Evolutionary conservation across 441 rosid species (phyloP).

Genomic region (Metrosideros polymorpha): DNA sequence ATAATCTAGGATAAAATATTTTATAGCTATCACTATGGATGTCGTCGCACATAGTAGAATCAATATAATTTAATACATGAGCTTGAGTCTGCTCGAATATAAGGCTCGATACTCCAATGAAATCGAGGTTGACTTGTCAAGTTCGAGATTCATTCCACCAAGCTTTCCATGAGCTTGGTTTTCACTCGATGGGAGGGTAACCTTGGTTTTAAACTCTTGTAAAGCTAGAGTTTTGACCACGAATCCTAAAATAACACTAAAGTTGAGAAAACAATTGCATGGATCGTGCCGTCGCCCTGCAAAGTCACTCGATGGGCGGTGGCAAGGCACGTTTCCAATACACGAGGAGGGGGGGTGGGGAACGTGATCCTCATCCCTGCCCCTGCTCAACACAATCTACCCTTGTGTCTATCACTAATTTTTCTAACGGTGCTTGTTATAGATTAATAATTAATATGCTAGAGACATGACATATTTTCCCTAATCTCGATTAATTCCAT

Average conservation of each 20-base stretch:
- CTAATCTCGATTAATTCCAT: neutral
- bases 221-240: rapidly evolving
- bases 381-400: no score
- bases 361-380: no score
- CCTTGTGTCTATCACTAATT: neutral
- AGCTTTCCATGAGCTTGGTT: neutral
- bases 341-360: no score
- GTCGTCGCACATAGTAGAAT: neutral
- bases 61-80: neutral
- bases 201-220: neutral
- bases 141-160: neutral
- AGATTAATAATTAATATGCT: neutral
- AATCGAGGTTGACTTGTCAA: neutral
- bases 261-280: neutral
- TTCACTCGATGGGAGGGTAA: neutral
- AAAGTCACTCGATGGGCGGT: no score
- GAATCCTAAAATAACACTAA: no score
- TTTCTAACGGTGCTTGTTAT: neutral
- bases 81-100: neutral
- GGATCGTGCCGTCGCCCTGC: rapidly evolving
- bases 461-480: neutral
- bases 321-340: no score
- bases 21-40: no score
- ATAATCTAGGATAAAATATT: no score
- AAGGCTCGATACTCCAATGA: neutral